Percentiles rank a stretch among this genome's conserved stretches.
These are phyloP conservation scores for Boletus rex-veris DNA, from an alignment of 768 basidiomycete species.

Conservation along the genomic window DNA sequence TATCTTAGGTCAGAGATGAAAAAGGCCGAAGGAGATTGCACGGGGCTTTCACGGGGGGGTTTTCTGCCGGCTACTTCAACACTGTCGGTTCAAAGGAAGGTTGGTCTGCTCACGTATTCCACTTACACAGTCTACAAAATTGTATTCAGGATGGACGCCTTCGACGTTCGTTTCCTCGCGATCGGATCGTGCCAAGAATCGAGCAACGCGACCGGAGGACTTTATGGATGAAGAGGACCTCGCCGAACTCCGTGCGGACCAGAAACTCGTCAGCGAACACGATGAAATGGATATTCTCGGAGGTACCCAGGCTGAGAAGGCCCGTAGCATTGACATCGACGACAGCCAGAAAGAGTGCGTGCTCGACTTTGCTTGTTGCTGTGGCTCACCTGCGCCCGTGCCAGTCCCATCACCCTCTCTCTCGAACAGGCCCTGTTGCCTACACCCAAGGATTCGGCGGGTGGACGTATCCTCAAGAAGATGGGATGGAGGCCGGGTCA, in stretches of 20 bases:
- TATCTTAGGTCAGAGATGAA: conserved; percentile 79
- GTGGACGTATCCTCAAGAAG: conserved; percentile 83
- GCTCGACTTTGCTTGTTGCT: not conserved
- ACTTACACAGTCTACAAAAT: not conserved
- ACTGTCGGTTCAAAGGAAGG: conserved; percentile 96
- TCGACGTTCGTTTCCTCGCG: conserved; percentile 91
- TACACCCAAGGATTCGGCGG: conserved; percentile 73
- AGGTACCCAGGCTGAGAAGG: conserved; percentile 48
- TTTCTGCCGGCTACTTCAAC: conserved; percentile 97
- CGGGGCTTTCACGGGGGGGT: conserved; percentile 98
- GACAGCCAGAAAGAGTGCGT: conserved; percentile 40
- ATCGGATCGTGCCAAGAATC: conserved; percentile 59
- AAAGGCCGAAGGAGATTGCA: conserved; percentile 90
- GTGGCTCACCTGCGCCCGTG: not conserved
- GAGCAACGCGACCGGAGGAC: conserved; percentile 72
- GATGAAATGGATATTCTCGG: conserved; percentile 71
- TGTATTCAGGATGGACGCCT: conserved; percentile 82
- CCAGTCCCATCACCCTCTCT: conserved; percentile 60
- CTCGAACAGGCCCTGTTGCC: conserved; percentile 69
- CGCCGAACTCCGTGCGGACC: conserved; percentile 70
- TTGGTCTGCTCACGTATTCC: conserved; percentile 25
- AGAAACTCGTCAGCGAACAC: conserved; percentile 72
- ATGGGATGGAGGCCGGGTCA: conserved; percentile 96
- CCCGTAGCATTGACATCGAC: conserved; percentile 31
- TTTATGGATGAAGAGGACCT: conserved; percentile 99